phyloP scores from a whole-genome alignment of 495 filamentous ascomycete genomes.

The Achaetomiella virescens region DNA sequence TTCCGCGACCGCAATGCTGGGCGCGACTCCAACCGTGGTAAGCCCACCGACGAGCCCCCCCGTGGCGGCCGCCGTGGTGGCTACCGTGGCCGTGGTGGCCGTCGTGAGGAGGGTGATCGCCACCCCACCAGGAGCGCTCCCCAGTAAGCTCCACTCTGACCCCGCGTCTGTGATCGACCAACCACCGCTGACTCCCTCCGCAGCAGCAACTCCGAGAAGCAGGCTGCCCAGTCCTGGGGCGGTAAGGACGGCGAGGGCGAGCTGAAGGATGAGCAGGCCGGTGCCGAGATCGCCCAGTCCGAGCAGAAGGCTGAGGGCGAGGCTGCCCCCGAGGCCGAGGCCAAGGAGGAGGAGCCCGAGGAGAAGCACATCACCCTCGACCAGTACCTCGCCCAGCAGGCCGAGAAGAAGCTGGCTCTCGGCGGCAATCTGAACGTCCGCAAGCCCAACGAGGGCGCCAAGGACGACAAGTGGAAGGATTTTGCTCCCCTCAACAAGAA shows the following conservation, averaged over 20 bases:
- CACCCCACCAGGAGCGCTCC: constrained; percentile 68
- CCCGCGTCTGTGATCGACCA: background rate
- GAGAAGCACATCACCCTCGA: constrained; percentile 83
- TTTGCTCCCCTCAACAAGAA: constrained; percentile 76
- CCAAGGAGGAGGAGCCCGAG: constrained; percentile 57
- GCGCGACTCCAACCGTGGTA: constrained; percentile 71
- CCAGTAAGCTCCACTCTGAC: constrained; percentile 48
- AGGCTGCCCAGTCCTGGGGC: constrained; percentile 87
- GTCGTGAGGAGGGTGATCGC: constrained; percentile 65
- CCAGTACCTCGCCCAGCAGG: constrained; percentile 83
- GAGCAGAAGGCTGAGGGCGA: constrained; percentile 56
- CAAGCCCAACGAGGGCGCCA: constrained; percentile 83
- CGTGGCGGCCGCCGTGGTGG: constrained; percentile 49
- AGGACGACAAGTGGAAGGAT: constrained; percentile 78
- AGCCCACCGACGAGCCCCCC: constrained; percentile 64
- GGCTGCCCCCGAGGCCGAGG: constrained; percentile 38
- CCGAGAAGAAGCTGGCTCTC: constrained; percentile 73
- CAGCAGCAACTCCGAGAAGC: constrained; percentile 81
- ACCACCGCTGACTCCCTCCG: constrained; percentile 17
- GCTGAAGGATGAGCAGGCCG: constrained; percentile 82
- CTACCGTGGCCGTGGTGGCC: constrained; percentile 45
- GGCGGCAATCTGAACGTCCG: constrained; percentile 60
- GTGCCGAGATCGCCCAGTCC: constrained; percentile 73
- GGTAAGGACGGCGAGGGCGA: constrained; percentile 69
- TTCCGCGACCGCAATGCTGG: constrained; percentile 89